Conservation (phyloP, 257 asterid genomes). For the Plantago elongata region DNA sequence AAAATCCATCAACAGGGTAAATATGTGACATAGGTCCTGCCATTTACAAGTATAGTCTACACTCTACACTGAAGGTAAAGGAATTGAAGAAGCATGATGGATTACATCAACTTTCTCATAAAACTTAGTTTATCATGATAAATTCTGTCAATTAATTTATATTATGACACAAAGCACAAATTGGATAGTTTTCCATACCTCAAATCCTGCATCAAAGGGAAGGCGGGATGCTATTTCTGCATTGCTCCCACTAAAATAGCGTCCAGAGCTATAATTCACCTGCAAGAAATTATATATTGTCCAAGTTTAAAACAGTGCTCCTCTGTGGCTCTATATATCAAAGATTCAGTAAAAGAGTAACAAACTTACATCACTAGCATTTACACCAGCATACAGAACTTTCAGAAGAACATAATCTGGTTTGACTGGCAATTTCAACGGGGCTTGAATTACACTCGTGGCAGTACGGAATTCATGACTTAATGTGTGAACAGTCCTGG, state of each 20-base stretch:
- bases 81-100: slow-evolving; percentile 5
- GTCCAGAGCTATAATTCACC: slow-evolving; percentile 97
- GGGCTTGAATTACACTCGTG: slow-evolving; percentile 50
- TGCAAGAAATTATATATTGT: slow-evolving; percentile 28
- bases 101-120: slow-evolving; percentile 1
- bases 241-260: slow-evolving; percentile 68
- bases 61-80: background rate
- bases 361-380: slow-evolving; percentile 94
- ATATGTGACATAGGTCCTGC: background rate
- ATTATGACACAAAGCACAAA: slow-evolving; percentile 2
- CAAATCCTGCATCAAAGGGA: slow-evolving; percentile 96
- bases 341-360: slow-evolving; percentile 1
- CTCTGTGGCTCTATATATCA: slow-evolving; percentile 3
- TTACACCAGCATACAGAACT: slow-evolving; percentile 92
- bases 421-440: slow-evolving; percentile 67
- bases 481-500: slow-evolving; percentile 79
- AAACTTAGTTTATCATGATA: slow-evolving; percentile 10
- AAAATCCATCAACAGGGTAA: no score
- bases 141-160: slow-evolving; percentile 5
- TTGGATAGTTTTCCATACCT: slow-evolving; percentile 38
- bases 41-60: background rate
- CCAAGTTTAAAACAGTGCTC: slow-evolving; percentile 6
- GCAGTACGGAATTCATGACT: slow-evolving; percentile 84
- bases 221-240: slow-evolving; percentile 58
- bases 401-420: slow-evolving; percentile 79